Conservation (phyloP, 768 basidiomycete genomes). For the Lactarius hatsudake region DNA sequence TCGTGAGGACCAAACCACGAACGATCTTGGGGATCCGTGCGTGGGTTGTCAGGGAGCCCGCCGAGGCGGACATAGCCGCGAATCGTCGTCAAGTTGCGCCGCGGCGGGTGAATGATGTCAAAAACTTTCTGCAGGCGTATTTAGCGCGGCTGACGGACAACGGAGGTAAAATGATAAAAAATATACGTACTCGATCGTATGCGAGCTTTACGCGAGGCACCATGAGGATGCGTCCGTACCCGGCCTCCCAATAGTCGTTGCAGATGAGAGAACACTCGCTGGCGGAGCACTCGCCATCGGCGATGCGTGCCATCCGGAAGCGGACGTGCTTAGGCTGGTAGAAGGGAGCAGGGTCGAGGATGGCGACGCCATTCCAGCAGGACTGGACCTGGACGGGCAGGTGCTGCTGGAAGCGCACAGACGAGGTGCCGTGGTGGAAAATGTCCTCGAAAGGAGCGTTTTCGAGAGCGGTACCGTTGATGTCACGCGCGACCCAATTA, state of each 20-base stretch:
- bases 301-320: constrained; percentile 93
- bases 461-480: constrained; percentile 97
- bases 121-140: constrained; percentile 68
- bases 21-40: constrained; percentile 96
- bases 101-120: constrained; percentile 87
- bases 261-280: constrained; percentile 95
- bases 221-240: constrained; percentile 97
- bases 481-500: constrained; percentile 97
- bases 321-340: constrained; percentile 87
- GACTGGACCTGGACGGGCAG: constrained; percentile 95
- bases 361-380: constrained; percentile 98
- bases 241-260: constrained; percentile 97
- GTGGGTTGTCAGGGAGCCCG: constrained; percentile 94
- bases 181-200: constrained; percentile 71
- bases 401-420: constrained; percentile 83
- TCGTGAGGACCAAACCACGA: constrained; percentile 98
- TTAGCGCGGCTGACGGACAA: not conserved
- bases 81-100: constrained; percentile 93
- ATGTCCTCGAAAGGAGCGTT: constrained; percentile 95
- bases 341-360: constrained; percentile 94
- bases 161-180: not conserved
- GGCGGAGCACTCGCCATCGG: constrained; percentile 90
- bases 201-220: constrained; percentile 95
- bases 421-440: constrained; percentile 80
- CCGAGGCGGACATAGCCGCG: constrained; percentile 92